Percentiles rank a stretch among this genome's conserved stretches.
Conservation (phyloP, 2,329 filamentous ascomycete species). For the Didymella segeticola region DNA sequence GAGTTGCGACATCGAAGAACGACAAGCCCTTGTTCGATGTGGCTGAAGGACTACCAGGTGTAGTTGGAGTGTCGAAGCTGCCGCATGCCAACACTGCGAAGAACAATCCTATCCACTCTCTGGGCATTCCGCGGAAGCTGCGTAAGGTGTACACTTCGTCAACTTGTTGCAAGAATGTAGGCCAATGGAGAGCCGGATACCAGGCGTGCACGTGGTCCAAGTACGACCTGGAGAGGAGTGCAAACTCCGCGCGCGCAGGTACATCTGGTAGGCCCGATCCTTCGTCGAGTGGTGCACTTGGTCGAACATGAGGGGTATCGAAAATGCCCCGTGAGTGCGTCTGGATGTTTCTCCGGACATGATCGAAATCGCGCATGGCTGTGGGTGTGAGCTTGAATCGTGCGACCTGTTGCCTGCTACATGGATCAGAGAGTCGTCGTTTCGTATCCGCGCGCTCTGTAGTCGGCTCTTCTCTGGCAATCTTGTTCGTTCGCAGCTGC, state of each 20-base stretch:
- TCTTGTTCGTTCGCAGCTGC: constrained; percentile 71
- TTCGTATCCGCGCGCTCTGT: constrained; percentile 44
- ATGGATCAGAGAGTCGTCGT: constrained; percentile 54
- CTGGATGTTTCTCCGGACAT: constrained; percentile 75
- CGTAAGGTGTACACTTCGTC: constrained; percentile 76
- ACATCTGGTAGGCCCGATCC: constrained; percentile 65
- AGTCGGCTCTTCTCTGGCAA: constrained; percentile 56
- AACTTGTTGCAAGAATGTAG: constrained; percentile 76
- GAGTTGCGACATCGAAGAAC: constrained; percentile 74
- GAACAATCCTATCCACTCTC: constrained; percentile 79
- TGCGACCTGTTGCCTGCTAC: constrained; percentile 7
- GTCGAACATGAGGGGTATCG: constrained; percentile 72
- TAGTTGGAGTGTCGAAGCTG: constrained; percentile 71
- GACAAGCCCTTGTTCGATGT: constrained; percentile 64
- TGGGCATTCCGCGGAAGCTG: constrained; percentile 65
- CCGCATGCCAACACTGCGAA: constrained; percentile 86
- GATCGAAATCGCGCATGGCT: constrained; percentile 71
- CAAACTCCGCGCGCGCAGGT: constrained; percentile 72
- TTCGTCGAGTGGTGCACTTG: constrained; percentile 52
- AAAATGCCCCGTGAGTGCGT: constrained; percentile 79
- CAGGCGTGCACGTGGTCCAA: constrained; percentile 77
- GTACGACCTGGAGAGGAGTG: constrained; percentile 78
- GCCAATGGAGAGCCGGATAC: constrained; percentile 88
- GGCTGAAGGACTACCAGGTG: constrained; percentile 61
- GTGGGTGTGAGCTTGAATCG: constrained; percentile 63